These are phyloP conservation scores for Cinnamomum chago DNA, from an alignment of 164 flowering plant genomes.

Conservation along the genomic window DNA sequence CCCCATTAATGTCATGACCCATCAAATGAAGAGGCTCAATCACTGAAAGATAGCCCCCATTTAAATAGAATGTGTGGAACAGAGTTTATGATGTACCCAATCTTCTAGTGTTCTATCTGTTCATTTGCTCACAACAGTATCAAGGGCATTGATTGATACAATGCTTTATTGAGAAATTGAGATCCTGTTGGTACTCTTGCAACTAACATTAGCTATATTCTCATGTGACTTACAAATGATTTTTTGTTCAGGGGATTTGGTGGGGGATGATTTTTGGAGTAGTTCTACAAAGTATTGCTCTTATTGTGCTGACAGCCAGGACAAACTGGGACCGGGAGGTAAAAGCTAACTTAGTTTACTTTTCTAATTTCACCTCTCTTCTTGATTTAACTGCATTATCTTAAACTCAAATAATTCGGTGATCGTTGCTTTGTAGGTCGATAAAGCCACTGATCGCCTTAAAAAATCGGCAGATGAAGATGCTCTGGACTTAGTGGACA, in stretches of 20 bases:
- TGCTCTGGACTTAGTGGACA: background rate
- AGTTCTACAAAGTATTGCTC: conserved; percentile 11
- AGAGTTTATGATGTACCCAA: too few species aligned
- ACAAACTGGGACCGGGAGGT: conserved; percentile 22
- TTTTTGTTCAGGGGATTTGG: conserved; percentile 21
- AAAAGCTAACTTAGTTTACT: background rate
- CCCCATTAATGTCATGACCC: too few species aligned
- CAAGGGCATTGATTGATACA: too few species aligned
- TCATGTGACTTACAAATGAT: background rate
- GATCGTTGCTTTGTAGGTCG: conserved; percentile 5
- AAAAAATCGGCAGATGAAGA: conserved; percentile 14
- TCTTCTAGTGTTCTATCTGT: too few species aligned
- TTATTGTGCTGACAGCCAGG: conserved; percentile 17
- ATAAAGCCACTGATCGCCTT: conserved; percentile 10
- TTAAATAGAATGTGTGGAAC: too few species aligned
- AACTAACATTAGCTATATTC: background rate
- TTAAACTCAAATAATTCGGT: background rate
- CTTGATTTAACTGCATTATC: too few species aligned
- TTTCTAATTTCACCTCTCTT: background rate
- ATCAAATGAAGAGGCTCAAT: too few species aligned
- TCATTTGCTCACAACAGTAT: too few species aligned
- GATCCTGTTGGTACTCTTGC: too few species aligned
- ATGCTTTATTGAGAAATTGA: too few species aligned
- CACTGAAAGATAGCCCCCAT: too few species aligned
- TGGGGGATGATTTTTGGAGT: conserved; percentile 28